Evolutionary conservation across 331 rosid species (phyloP).

Genomic region (Quercus phellos): DNA sequence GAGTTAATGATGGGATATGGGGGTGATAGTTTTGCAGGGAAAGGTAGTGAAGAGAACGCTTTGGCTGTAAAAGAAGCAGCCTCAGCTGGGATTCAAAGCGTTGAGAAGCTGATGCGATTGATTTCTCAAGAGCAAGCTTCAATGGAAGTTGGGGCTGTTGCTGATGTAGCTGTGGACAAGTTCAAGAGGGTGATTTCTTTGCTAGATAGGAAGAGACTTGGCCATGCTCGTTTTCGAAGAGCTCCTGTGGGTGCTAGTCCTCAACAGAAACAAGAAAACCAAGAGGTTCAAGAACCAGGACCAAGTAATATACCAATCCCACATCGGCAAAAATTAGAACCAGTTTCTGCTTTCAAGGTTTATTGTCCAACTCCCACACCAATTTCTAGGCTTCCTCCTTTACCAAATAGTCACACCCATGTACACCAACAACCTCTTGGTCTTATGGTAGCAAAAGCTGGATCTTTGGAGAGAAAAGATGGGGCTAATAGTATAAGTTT

Average conservation of each 20-base stretch:
- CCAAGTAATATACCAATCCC: slow-evolving; percentile 1
- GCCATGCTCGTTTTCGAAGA: slow-evolving; percentile 80
- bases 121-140: slow-evolving; percentile 28
- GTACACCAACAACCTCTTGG: not conserved
- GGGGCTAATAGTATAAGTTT: slow-evolving; percentile 24
- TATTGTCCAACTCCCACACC: slow-evolving; percentile 54
- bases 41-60: slow-evolving; percentile 30
- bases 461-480: slow-evolving; percentile 33
- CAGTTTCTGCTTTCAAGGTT: slow-evolving; percentile 56
- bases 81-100: slow-evolving; percentile 67
- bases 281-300: slow-evolving; percentile 4
- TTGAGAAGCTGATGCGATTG: slow-evolving; percentile 54
- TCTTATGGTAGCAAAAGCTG: slow-evolving; percentile 8
- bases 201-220: slow-evolving; percentile 46
- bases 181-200: slow-evolving; percentile 68
- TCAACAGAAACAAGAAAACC: slow-evolving; percentile 7
- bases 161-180: slow-evolving; percentile 54
- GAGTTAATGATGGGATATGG: slow-evolving; percentile 51
- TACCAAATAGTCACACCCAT: slow-evolving; percentile 23
- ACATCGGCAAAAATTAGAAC: slow-evolving; percentile 23
- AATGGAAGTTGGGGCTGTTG: slow-evolving; percentile 27
- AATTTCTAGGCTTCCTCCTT: slow-evolving; percentile 38
- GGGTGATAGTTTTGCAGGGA: slow-evolving; percentile 30
- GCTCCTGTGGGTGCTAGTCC: slow-evolving; percentile 29
- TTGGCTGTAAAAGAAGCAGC: slow-evolving; percentile 58